A percentile compares a stretch with the other conserved stretches of the same genome.
phyloP scores from a whole-genome alignment of 2,329 filamentous ascomycete species.

The Hypoxylon sp. region DNA sequence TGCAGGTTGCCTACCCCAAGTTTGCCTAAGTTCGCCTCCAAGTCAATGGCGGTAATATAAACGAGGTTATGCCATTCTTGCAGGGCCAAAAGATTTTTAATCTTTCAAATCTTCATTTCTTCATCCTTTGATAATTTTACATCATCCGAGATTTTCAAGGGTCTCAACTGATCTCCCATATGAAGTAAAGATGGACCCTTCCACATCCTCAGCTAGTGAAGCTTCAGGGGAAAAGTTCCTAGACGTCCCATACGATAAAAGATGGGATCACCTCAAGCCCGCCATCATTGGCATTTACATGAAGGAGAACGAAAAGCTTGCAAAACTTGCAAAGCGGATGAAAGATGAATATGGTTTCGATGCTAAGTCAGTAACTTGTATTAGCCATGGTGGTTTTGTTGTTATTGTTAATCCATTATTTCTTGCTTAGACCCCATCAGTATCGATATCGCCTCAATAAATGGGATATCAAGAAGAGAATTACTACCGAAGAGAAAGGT shows the following conservation, averaged over 20 bases:
- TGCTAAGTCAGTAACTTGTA: conserved; percentile 26
- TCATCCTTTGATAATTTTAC: no score
- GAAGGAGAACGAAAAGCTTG: conserved; percentile 25
- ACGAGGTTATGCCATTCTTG: not conserved
- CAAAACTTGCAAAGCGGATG: conserved; percentile 36
- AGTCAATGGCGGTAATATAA: not conserved
- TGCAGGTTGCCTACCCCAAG: not conserved
- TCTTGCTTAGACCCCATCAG: conserved; percentile 20
- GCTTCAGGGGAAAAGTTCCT: conserved; percentile 24
- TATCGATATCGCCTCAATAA: conserved; percentile 39
- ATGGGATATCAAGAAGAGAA: conserved; percentile 40
- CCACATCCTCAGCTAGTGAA: not conserved
- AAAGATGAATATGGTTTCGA: conserved; percentile 43
- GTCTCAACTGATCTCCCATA: no score
- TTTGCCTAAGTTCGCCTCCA: not conserved
- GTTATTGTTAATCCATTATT: not conserved
- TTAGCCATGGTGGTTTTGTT: not conserved
- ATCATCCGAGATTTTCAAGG: no score
- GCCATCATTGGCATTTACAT: conserved; percentile 41
- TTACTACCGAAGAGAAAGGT: conserved; percentile 38
- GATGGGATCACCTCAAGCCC: conserved; percentile 45
- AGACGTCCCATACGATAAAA: conserved; percentile 42
- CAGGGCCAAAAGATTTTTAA: not conserved
- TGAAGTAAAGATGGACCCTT: conserved; percentile 18
- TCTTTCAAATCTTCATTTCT: no score